A percentile compares a stretch with the other conserved stretches of the same genome.
These are phyloP conservation scores for Ilex paraguariensis DNA, from an alignment of 305 asterid species.

Conservation along the genomic window DNA sequence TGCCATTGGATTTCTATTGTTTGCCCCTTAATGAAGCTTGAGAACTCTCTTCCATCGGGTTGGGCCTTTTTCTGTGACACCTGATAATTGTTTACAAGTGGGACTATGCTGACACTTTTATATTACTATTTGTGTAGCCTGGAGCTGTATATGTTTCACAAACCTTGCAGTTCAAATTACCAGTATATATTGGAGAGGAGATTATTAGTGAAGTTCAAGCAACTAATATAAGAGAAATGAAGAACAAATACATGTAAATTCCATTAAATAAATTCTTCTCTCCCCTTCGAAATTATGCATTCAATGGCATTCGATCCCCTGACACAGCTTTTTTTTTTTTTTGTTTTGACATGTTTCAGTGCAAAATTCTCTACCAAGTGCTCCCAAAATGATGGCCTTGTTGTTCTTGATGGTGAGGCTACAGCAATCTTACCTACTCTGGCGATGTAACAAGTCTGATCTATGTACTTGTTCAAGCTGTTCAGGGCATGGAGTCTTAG, in stretches of 20 bases:
- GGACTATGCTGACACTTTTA: no score
- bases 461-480: no score
- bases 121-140: slow-evolving; percentile 29
- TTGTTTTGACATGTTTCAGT: slow-evolving; percentile 15
- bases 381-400: slow-evolving; percentile 24
- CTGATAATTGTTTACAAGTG: no score
- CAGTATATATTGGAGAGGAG: slow-evolving; percentile 53
- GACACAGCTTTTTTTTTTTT: slow-evolving; percentile 1
- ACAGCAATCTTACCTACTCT: slow-evolving; percentile 38
- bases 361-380: slow-evolving; percentile 54
- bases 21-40: no score
- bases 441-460: slow-evolving; percentile 11
- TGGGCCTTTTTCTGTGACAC: no score
- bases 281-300: background rate
- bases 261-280: background rate
- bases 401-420: slow-evolving; percentile 60
- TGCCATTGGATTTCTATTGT: no score
- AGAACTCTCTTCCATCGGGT: no score
- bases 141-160: slow-evolving; percentile 69
- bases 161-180: slow-evolving; percentile 47
- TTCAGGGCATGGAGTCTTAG: no score
- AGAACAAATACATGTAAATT: slow-evolving; percentile 42
- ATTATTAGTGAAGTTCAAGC: slow-evolving; percentile 50
- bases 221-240: slow-evolving; percentile 33
- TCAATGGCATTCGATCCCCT: background rate